phyloP scores from a whole-genome alignment of 202 grass and related monocot species.

The Alloteropsis angusta region DNA sequence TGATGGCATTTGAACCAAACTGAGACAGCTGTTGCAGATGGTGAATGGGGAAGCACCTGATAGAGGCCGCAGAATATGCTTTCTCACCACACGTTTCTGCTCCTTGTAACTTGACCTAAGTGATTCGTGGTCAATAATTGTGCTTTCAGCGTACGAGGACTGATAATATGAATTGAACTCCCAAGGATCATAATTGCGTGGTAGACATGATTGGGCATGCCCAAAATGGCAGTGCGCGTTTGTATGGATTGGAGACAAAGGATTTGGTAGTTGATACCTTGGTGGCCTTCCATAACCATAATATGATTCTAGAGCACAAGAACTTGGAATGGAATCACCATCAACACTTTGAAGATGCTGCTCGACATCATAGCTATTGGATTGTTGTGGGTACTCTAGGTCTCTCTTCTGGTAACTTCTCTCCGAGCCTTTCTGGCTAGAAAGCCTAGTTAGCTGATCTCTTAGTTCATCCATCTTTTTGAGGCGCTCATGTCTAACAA shows the following conservation, averaged over 20 bases:
- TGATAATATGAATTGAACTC: conserved; percentile 41
- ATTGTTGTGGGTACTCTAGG: conserved; percentile 30
- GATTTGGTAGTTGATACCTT: conserved; percentile 25
- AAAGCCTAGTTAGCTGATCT: conserved; percentile 47
- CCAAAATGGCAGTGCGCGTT: conserved; percentile 32
- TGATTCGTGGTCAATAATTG: conserved; percentile 37
- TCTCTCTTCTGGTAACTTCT: conserved; percentile 31
- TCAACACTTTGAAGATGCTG: conserved; percentile 33
- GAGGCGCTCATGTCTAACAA: conserved; percentile 37
- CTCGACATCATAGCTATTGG: conserved; percentile 25
- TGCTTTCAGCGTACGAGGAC: conserved; percentile 48
- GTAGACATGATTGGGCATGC: background rate
- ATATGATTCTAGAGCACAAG: conserved; percentile 36
- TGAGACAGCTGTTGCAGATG: conserved; percentile 62
- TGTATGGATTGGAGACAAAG: conserved; percentile 35
- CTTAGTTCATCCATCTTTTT: conserved; percentile 77
- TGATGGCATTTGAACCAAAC: conserved; percentile 71
- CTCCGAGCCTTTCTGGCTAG: conserved; percentile 28
- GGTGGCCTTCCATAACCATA: conserved; percentile 32
- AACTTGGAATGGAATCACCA: conserved; percentile 31
- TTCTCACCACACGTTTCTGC: conserved; percentile 37
- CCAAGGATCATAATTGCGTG: conserved; percentile 20
- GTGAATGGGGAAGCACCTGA: conserved; percentile 64
- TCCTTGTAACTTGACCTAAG: conserved; percentile 41
- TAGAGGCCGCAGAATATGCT: conserved; percentile 66